These are phyloP conservation scores for Nitzschia palea DNA, from an alignment of 108 stramenopile species.

Conservation along the genomic window DNA sequence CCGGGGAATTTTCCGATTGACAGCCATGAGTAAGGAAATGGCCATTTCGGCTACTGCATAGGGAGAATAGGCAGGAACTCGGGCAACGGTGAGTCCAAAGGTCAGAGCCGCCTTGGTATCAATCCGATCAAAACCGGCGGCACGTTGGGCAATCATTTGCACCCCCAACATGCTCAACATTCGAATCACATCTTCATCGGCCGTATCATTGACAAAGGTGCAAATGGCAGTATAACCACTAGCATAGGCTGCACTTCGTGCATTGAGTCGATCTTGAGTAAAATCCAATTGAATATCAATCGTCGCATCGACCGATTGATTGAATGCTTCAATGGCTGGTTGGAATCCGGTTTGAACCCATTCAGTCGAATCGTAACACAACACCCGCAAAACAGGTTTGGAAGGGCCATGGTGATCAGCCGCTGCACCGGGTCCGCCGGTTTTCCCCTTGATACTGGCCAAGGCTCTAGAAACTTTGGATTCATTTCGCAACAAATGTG, in stretches of 20 bases:
- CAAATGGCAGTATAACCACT: conserved; percentile 75
- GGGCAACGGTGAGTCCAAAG: conserved; percentile 60
- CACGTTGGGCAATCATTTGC: conserved; percentile 41
- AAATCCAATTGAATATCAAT: conserved; percentile 54
- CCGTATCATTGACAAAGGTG: conserved; percentile 81
- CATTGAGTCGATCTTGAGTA: conserved; percentile 53
- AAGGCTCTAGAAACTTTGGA: conserved; percentile 5
- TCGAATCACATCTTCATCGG: conserved; percentile 47
- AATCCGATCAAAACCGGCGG: conserved; percentile 69
- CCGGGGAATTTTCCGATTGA: conserved; percentile 61
- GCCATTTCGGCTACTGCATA: conserved; percentile 86
- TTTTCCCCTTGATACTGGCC: not conserved
- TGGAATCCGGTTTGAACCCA: conserved; percentile 58
- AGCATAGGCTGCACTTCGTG: conserved; percentile 15
- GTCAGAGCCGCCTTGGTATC: conserved; percentile 67
- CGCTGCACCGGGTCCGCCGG: not conserved
- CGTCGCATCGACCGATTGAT: conserved; percentile 34
- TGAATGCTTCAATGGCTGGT: conserved; percentile 47
- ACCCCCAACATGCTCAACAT: conserved; percentile 60
- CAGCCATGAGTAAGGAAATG: conserved; percentile 72
- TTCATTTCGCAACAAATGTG: conserved; percentile 9
- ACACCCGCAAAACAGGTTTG: conserved; percentile 34
- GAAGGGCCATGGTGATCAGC: not conserved
- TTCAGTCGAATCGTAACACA: conserved; percentile 67
- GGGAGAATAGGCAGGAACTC: conserved; percentile 82